These are phyloP conservation scores for Sclerotinia subarctica DNA, from an alignment of 2,329 filamentous ascomycete genomes.

Conservation along the genomic window DNA sequence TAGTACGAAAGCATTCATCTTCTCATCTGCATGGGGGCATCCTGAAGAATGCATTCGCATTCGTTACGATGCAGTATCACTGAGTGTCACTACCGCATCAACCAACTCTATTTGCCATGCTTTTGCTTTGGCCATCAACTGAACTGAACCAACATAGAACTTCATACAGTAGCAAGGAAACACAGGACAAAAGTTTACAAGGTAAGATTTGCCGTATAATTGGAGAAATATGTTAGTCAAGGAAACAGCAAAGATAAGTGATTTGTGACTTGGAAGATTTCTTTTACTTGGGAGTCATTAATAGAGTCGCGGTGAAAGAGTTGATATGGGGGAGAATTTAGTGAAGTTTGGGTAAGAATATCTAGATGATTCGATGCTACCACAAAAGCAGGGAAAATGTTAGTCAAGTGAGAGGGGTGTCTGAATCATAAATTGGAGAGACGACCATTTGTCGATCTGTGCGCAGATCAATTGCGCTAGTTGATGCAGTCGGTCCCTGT, in stretches of 20 bases:
- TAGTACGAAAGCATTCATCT: background rate
- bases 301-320: constrained; percentile 11
- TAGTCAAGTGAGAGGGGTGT: background rate
- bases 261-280: background rate
- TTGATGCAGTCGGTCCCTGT: background rate
- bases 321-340: background rate
- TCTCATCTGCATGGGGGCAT: background rate
- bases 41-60: background rate
- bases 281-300: background rate
- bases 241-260: background rate
- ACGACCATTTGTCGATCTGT: background rate
- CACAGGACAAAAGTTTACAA: background rate
- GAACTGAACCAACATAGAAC: background rate
- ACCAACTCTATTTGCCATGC: background rate
- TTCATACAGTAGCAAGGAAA: background rate
- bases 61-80: constrained; percentile 11
- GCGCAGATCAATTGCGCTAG: background rate
- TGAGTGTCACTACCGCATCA: background rate
- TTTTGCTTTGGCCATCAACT: too few relatives aligned
- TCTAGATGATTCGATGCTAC: constrained; percentile 1
- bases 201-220: background rate
- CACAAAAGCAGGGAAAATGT: background rate
- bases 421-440: background rate
- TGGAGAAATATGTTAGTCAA: constrained; percentile 3
- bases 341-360: constrained; percentile 3